Evolutionary conservation across 1,284 basidiomycete genomes (phyloP), one percentile per base, ranked within the genome.

Genomic region (Chiua sp.): DNA sequence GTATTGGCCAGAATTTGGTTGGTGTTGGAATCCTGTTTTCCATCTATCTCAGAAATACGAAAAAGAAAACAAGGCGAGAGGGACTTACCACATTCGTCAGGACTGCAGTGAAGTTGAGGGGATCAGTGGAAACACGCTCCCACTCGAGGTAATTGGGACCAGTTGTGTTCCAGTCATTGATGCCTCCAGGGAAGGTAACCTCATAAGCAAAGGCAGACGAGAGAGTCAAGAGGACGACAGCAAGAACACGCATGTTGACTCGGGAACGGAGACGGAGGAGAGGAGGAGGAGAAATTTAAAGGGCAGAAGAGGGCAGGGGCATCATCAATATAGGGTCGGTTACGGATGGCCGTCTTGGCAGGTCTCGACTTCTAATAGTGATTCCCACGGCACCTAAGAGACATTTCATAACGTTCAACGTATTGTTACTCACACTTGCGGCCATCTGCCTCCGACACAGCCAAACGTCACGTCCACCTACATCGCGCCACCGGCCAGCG

Each of bases 41-140:
- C 30, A 30, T 28, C 42, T 30, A 55, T 64, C 55, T 57, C 54
- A 8, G 13, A 16, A 51, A 7, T n/a, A 48, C 18, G 4, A 51
- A 20, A 11, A 7, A 46, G 13, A 54, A 3, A n/a, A n/a, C n/a
- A n/a, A n/a, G n/a, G n/a, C n/a, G n/a, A 20, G n/a, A 7, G 23
- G 33, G 4, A 73, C 80, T 63, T 59, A 84, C 91, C 72, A 80
- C 74, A 76, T 93, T 91, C 66, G 80, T 80, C 55, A 94, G 80
- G 55, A 92, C 76, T 53, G 84, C 80, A 15, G 88, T 85, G 75
- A 94, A 93, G 77, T 84, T 91, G 55, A 61, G 49, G 1, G 83
- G 71, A 69, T 93, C 91, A 22, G 88, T 89, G 60, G 61, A 61
- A 62, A 92, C 91, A n/a, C 80, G 80, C 3, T 75, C 60, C 91